Conservation (phyloP, 202 grass and related monocot species). For the Digitaria exilis region DNA sequence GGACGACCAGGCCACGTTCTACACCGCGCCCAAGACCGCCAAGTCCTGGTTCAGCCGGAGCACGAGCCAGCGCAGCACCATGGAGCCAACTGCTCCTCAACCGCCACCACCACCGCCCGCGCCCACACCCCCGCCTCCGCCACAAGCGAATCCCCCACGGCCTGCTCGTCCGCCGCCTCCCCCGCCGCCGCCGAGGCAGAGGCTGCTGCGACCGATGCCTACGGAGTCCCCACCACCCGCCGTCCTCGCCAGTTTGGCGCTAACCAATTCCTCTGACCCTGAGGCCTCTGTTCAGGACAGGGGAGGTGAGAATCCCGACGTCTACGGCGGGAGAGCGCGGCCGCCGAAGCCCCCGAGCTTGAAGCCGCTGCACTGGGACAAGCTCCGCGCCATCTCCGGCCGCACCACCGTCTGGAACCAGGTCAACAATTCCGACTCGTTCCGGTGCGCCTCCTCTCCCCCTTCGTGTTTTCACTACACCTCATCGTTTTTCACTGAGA, state of each 20-base stretch:
- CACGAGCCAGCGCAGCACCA: conserved; percentile 55
- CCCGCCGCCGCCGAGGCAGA: conserved; percentile 48
- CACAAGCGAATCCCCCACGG: conserved; percentile 9
- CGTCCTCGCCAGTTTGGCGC: conserved; percentile 39
- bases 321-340: conserved; percentile 1
- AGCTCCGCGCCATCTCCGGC: conserved; percentile 62
- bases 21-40: conserved; percentile 52
- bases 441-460: conserved; percentile 50
- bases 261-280: conserved; percentile 40
- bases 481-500: conserved; percentile 1
- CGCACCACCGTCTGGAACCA: conserved; percentile 69
- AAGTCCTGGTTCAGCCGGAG: conserved; percentile 52
- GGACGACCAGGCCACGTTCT: conserved; percentile 53
- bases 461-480: background rate
- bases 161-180: conserved; percentile 44
- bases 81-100: conserved; percentile 33
- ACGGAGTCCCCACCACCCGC: conserved; percentile 36
- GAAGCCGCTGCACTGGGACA: conserved; percentile 77
- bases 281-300: conserved; percentile 30
- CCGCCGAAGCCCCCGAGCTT: conserved; percentile 41
- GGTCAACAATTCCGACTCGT: conserved; percentile 75
- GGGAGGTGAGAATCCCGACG: conserved; percentile 29
- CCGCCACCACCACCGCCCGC: background rate
- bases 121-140: background rate
- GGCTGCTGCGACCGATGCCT: conserved; percentile 52